These are phyloP conservation scores for Perilla frutescens DNA, from an alignment of 257 asterid genomes.

Conservation along the genomic window DNA sequence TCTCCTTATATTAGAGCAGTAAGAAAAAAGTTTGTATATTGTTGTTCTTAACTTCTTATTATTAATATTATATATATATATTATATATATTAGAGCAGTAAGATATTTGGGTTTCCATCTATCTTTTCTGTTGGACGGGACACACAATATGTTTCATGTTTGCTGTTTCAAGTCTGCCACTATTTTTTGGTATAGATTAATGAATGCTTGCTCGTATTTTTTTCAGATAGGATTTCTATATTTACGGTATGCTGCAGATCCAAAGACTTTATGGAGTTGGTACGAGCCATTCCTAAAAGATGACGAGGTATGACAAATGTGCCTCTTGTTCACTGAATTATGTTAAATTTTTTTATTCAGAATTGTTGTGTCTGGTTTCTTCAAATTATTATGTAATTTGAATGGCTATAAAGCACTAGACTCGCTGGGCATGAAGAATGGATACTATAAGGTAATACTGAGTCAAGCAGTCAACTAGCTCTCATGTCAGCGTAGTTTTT, in stretches of 20 bases:
- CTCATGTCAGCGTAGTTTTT: background rate
- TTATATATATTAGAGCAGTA: background rate
- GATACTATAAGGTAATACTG: background rate
- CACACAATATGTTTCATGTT: background rate
- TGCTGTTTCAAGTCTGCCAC: background rate
- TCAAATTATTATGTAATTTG: constrained; percentile 8
- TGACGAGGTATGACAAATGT: constrained; percentile 80
- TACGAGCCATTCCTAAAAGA: constrained; percentile 84
- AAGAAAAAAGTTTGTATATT: background rate
- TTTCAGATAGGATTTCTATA: constrained; percentile 86
- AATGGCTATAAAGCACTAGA: background rate
- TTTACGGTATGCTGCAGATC: constrained; percentile 83
- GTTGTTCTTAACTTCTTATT: background rate
- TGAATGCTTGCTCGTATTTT: constrained; percentile 1
- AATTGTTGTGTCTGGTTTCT: background rate
- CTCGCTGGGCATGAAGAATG: constrained; percentile 9
- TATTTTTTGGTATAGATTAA: constrained; percentile 16
- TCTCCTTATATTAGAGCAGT: constrained; percentile 76
- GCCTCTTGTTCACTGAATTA: constrained; percentile 25
- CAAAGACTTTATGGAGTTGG: constrained; percentile 93
- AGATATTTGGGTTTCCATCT: background rate
- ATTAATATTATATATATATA: background rate
- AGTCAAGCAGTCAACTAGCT: background rate
- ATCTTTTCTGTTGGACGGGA: constrained; percentile 1
- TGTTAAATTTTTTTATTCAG: background rate